These are phyloP conservation scores for Colletotrichum sp. DNA, from an alignment of 2,329 filamentous ascomycete species.

Conservation along the genomic window DNA sequence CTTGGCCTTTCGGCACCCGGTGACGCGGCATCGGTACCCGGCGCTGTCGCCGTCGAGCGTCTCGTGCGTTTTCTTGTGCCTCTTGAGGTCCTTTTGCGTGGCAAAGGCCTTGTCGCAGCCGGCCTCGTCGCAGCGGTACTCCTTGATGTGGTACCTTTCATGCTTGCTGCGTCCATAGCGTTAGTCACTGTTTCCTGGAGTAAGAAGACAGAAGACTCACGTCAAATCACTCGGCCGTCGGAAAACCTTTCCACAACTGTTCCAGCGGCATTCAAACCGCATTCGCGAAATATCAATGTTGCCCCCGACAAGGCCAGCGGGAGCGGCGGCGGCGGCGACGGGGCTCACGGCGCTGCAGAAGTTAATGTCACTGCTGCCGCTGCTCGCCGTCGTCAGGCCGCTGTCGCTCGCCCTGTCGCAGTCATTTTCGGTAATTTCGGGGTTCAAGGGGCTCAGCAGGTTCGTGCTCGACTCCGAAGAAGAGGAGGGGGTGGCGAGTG, in stretches of 20 bases:
- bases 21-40: slow-evolving; percentile 28
- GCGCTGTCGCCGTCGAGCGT: slow-evolving; percentile 19
- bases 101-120: slow-evolving; percentile 26
- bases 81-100: slow-evolving; percentile 30
- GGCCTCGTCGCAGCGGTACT: slow-evolving; percentile 20
- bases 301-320: not conserved
- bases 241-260: slow-evolving; percentile 18
- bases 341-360: not conserved
- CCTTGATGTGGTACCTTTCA: slow-evolving; percentile 26
- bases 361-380: not conserved
- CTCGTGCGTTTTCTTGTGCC: slow-evolving; percentile 24
- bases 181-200: not conserved
- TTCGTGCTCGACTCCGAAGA: slow-evolving; percentile 23
- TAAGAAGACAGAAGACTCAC: no score
- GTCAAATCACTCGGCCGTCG: slow-evolving; percentile 21
- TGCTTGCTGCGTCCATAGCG: slow-evolving; percentile 20
- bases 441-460: slow-evolving; percentile 16
- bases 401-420: slow-evolving; percentile 17
- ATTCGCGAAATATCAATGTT: slow-evolving; percentile 10
- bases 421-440: slow-evolving; percentile 7
- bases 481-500: slow-evolving; percentile 22
- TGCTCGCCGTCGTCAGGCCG: not conserved
- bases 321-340: not conserved
- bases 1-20: slow-evolving; percentile 28
- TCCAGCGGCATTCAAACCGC: slow-evolving; percentile 19